Base-by-base conservation (phyloP, 768 basidiomycete species). In the Auriscalpium vulgare region DNA sequence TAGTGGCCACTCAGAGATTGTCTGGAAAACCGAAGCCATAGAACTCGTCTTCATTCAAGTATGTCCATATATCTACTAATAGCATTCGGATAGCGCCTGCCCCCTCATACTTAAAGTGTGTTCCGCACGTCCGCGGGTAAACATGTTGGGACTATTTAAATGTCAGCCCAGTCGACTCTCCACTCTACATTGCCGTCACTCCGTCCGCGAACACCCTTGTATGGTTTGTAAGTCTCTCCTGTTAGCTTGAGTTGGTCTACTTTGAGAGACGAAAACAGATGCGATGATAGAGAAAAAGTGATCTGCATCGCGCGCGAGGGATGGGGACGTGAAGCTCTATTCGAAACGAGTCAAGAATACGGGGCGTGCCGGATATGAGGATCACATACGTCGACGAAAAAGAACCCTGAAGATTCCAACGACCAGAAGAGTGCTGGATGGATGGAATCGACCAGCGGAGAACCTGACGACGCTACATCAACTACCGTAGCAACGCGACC, bases 141-240 rank as follows among this genome's bases (percentile, higher is more conserved):
- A 29, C 29, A 29, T 29, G 4, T 29, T 2, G 29, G 29, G 29
- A 36, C 34, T 8, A 29, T 8, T 37, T 47, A 59, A 34, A 35
- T 46, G 8, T 45, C 50, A 23, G 53, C 47, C 61, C 61, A 62
- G 11, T 62, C 59, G 10, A 60, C 61, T 53, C 80, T 65, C 68
- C 77, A 91, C 68, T 92, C 91, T 4, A 91, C 74, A 53, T 80
- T 77, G 1, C 86, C 88, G n/a, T 73, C 67, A 36, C 81, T 80
- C 43, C 78, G 74, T 47, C 84, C 82, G 65, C 92, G 75, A 51
- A 97, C 87, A 14, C 94, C 94, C 69, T 95, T 95, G 72, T 88
- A 97, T 10, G 89, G 88, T 69, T 95, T 95, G 70, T 95, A 95
- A 10, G 70, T 71, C 67, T 94, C 91, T 11, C 87, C 85, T 2